Percentiles rank a stretch among this genome's conserved stretches.
These are phyloP conservation scores for Aspergillus fumigatus DNA, from an alignment of 2,329 filamentous ascomycete genomes.

Conservation along the genomic window DNA sequence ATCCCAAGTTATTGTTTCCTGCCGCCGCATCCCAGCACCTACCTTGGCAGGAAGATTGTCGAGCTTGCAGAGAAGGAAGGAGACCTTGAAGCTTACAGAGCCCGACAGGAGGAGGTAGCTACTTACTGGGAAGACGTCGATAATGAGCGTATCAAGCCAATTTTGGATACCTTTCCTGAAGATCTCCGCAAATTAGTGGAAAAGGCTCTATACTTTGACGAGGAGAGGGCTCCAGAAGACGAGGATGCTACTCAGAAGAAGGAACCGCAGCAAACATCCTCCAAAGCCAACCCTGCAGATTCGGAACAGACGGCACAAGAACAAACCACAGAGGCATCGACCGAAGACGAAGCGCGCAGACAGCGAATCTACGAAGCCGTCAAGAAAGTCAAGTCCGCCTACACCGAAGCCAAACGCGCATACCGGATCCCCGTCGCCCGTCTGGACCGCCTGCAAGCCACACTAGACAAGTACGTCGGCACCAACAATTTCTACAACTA, in stretches of 20 bases:
- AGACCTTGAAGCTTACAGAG: conserved; percentile 63
- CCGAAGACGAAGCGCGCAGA: conserved; percentile 21
- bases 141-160: conserved; percentile 70
- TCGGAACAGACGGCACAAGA: not conserved
- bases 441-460: conserved; percentile 68
- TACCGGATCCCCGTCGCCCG: conserved; percentile 76
- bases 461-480: conserved; percentile 71
- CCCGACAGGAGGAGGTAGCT: conserved; percentile 70
- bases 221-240: conserved; percentile 29
- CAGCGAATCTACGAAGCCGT: conserved; percentile 60
- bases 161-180: conserved; percentile 46
- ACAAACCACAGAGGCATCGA: conserved; percentile 2
- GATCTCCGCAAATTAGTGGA: conserved; percentile 37
- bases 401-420: conserved; percentile 73
- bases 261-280: conserved; percentile 11
- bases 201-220: conserved; percentile 37
- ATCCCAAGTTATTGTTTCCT: conserved; percentile 90
- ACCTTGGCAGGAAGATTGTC: conserved; percentile 75
- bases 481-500: conserved; percentile 97
- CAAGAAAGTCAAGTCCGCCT: conserved; percentile 73
- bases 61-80: conserved; percentile 70
- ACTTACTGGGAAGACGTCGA: conserved; percentile 81
- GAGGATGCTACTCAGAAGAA: conserved; percentile 14
- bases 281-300: conserved; percentile 9
- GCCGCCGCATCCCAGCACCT: conserved; percentile 86